Conservation (phyloP, 257 asterid species). For the Phtheirospermum japonicum region DNA sequence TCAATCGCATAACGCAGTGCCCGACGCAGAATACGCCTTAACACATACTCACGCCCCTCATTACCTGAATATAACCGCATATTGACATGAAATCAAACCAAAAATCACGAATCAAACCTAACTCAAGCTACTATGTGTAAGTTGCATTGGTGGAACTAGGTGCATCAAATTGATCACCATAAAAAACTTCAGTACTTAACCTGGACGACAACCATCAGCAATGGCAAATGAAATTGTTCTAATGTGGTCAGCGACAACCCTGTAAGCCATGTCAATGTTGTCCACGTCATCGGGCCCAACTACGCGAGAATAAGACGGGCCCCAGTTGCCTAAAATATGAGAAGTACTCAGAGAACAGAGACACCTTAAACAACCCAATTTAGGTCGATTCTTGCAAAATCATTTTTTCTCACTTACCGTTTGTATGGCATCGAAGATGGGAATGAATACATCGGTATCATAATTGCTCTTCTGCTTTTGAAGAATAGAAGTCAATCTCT, state of each 20-base stretch:
- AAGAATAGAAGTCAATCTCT: conserved; percentile 92
- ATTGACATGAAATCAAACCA: conserved; percentile 14
- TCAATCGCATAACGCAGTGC: conserved; percentile 98
- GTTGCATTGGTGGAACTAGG: not conserved
- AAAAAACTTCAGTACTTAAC: conserved; percentile 42
- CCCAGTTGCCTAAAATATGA: conserved; percentile 61
- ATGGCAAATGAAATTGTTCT: conserved; percentile 96
- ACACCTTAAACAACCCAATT: not conserved
- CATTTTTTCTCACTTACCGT: conserved; percentile 43
- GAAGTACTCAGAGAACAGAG: no score
- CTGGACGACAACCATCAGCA: conserved; percentile 99
- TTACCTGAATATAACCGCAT: conserved; percentile 53
- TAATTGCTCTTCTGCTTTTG: conserved; percentile 97
- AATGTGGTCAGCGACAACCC: conserved; percentile 98
- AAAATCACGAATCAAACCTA: not conserved
- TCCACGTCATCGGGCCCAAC: conserved; percentile 91
- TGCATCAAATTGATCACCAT: conserved; percentile 16
- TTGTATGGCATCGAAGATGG: conserved; percentile 81
- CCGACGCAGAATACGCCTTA: conserved; percentile 93
- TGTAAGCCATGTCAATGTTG: no score
- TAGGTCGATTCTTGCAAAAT: not conserved
- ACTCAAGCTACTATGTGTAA: not conserved
- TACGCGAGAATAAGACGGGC: conserved; percentile 78
- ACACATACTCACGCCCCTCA: conserved; percentile 97
- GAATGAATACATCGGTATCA: conserved; percentile 86